Conservation (phyloP, 2,329 filamentous ascomycete species). For the Myriosclerotinia duriaeana region DNA sequence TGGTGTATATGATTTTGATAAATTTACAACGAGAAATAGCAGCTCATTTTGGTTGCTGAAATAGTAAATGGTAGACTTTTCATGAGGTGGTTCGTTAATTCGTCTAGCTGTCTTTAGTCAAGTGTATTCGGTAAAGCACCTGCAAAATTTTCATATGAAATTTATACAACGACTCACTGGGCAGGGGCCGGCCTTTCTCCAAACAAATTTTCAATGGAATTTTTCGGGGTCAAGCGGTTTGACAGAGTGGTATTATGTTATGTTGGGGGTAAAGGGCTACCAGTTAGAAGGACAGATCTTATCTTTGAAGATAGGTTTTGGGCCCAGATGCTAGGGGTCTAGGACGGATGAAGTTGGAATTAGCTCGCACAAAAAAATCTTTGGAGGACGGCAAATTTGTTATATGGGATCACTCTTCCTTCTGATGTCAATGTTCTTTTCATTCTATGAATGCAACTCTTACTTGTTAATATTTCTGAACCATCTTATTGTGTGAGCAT, state of each 20-base stretch:
- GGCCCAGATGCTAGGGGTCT: neutral
- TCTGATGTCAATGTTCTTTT: neutral
- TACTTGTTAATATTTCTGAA: neutral
- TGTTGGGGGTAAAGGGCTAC: constrained; percentile 1
- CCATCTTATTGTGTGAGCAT: neutral
- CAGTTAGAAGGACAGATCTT: constrained; percentile 9
- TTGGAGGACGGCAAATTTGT: neutral
- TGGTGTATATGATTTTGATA: too few relatives aligned
- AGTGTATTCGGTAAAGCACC: constrained; percentile 1
- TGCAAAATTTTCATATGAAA: constrained; percentile 13
- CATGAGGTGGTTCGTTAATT: neutral
- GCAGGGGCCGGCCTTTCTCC: neutral
- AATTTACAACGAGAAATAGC: neutral
- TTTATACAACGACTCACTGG: neutral
- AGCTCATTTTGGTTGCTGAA: neutral
- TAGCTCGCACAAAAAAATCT: constrained; percentile 11
- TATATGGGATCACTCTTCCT: constrained; percentile 7
- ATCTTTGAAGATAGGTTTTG: neutral
- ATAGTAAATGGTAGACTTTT: neutral
- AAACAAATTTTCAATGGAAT: neutral
- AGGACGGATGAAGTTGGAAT: neutral
- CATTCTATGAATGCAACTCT: neutral
- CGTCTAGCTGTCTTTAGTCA: neutral
- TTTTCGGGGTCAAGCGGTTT: constrained; percentile 5
- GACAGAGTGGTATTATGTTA: constrained; percentile 10